Percentiles rank a stretch among this genome's conserved stretches.
phyloP scores from a whole-genome alignment of 139 green algal species.

The Coelastrella sp. region DNA sequence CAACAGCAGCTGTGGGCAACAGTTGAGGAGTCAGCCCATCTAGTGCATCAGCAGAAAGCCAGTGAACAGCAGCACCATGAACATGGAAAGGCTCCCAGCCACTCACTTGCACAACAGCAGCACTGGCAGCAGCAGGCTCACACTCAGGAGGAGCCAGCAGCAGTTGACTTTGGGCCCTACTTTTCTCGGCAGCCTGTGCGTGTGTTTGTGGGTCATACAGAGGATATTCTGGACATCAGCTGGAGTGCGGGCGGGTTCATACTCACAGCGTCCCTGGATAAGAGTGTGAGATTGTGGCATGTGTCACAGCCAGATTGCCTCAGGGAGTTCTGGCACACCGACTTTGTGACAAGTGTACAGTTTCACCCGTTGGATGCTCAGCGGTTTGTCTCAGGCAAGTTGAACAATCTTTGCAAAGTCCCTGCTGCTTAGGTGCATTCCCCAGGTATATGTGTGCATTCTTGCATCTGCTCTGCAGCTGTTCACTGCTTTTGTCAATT shows the following conservation, averaged over 20 bases:
- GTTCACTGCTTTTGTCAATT: too few species aligned
- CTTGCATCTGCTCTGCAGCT: too few species aligned
- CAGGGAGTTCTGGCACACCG: conserved; percentile 80
- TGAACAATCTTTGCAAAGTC: conserved; percentile 12
- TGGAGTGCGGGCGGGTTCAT: conserved; percentile 87
- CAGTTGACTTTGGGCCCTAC: conserved; percentile 40
- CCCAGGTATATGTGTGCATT: too few species aligned
- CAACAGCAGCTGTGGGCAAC: not conserved
- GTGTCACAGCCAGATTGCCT: conserved; percentile 69
- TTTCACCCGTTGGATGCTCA: conserved; percentile 89
- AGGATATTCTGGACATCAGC: conserved; percentile 90
- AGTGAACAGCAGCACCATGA: not conserved
- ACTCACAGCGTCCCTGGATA: conserved; percentile 89
- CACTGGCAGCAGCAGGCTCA: not conserved
- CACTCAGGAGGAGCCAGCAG: not conserved
- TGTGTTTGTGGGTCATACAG: conserved; percentile 59
- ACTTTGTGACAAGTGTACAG: conserved; percentile 86
- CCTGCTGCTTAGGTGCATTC: not conserved
- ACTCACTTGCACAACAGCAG: not conserved
- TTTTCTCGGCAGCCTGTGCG: conserved; percentile 54
- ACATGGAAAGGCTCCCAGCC: not conserved
- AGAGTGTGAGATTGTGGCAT: conserved; percentile 93
- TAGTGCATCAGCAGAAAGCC: not conserved
- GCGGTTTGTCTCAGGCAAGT: conserved; percentile 71
- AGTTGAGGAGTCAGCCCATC: not conserved